Conservation (phyloP, 805 yeast genomes). For the Saccharomycopsis sp. region DNA sequence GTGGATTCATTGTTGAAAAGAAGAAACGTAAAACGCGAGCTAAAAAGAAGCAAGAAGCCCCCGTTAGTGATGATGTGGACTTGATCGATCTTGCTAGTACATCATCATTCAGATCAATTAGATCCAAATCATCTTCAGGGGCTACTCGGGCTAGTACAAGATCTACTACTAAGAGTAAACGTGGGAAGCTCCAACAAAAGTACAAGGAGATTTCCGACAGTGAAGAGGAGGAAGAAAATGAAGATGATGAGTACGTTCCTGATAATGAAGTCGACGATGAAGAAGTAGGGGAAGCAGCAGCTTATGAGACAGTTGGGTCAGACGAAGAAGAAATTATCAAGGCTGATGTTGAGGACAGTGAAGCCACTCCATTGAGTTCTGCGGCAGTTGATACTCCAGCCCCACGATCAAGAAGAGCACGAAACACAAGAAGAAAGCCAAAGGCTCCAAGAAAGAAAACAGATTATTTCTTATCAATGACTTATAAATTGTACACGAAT, state of each 20-base stretch:
- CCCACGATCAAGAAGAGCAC: slow-evolving; percentile 22
- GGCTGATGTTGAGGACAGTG: slow-evolving; percentile 32
- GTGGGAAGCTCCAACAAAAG: background rate
- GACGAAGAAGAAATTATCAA: slow-evolving; percentile 22
- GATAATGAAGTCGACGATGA: slow-evolving; percentile 38
- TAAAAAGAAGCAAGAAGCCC: background rate
- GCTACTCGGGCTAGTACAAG: background rate
- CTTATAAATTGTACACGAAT: slow-evolving; percentile 56
- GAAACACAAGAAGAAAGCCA: slow-evolving; percentile 22
- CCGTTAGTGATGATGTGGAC: slow-evolving; percentile 3
- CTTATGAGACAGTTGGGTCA: slow-evolving; percentile 9
- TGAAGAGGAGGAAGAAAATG: slow-evolving; percentile 27
- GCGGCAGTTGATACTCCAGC: slow-evolving; percentile 23
- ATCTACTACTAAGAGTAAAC: background rate
- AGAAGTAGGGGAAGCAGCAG: slow-evolving; percentile 26
- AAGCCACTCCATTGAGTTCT: slow-evolving; percentile 26
- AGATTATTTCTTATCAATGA: slow-evolving; percentile 63
- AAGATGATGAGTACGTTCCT: slow-evolving; percentile 22
- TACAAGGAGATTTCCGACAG: slow-evolving; percentile 16
- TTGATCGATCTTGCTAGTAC: background rate
- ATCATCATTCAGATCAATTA: background rate
- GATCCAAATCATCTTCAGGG: background rate
- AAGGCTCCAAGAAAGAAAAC: slow-evolving; percentile 40
- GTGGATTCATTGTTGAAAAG: slow-evolving; percentile 18
- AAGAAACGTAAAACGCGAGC: slow-evolving; percentile 12